Percentiles rank a stretch among this genome's conserved stretches.
These are phyloP conservation scores for Clavispora carvajalis DNA, from an alignment of 805 yeast species.

Conservation along the genomic window DNA sequence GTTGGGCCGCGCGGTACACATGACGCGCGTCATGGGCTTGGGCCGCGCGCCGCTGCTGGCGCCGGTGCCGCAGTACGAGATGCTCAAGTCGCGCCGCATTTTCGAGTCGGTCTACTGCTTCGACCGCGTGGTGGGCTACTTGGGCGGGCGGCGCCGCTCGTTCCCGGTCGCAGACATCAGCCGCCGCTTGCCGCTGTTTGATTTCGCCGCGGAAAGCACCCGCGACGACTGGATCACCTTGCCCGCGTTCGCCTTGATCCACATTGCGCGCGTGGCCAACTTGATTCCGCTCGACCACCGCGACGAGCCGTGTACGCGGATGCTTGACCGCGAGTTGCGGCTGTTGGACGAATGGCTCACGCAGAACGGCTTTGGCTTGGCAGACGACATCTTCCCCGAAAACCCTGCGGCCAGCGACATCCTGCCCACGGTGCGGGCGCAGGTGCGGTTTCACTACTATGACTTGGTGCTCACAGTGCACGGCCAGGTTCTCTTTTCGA, in stretches of 20 bases:
- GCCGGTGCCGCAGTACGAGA: slow-evolving; percentile 32
- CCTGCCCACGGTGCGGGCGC: slow-evolving; percentile 23
- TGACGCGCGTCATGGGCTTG: slow-evolving; percentile 42
- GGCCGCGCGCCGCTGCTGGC: slow-evolving; percentile 23
- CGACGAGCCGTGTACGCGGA: background rate
- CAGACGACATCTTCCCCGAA: slow-evolving; percentile 10
- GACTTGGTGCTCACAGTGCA: slow-evolving; percentile 33
- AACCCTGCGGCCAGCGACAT: slow-evolving; percentile 3
- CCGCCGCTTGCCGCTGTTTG: slow-evolving; percentile 27
- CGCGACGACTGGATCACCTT: slow-evolving; percentile 47
- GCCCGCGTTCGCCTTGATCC: slow-evolving; percentile 43
- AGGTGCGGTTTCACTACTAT: slow-evolving; percentile 36
- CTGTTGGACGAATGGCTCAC: slow-evolving; percentile 29
- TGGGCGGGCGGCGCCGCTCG: slow-evolving; percentile 43
- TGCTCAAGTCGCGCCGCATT: slow-evolving; percentile 43
- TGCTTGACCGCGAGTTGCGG: slow-evolving; percentile 25
- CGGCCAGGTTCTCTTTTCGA: slow-evolving; percentile 28
- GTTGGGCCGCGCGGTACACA: slow-evolving; percentile 36
- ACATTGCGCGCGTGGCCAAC: slow-evolving; percentile 36
- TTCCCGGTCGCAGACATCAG: slow-evolving; percentile 32
- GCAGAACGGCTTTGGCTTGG: slow-evolving; percentile 29
- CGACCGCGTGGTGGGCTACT: slow-evolving; percentile 50
- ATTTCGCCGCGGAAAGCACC: slow-evolving; percentile 21
- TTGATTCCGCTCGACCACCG: slow-evolving; percentile 23
- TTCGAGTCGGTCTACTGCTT: slow-evolving; percentile 52